phyloP scores from a whole-genome alignment of 129 eudicot species.

The Artemisia argyi region DNA sequence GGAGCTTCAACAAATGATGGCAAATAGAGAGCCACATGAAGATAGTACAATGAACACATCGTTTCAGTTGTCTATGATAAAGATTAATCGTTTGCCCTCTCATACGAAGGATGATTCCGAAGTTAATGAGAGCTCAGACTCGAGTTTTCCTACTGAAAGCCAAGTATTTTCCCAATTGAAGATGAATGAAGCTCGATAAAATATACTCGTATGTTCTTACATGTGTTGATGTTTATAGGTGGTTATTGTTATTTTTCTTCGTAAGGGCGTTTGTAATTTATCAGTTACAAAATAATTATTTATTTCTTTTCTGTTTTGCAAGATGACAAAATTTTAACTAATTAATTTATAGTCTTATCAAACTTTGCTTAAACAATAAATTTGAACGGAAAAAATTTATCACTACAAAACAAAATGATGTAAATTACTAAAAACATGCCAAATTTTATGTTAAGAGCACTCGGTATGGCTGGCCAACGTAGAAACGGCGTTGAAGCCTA shows the following conservation, averaged over 20 bases:
- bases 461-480: too few relatives aligned
- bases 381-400: too few relatives aligned
- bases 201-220: background rate
- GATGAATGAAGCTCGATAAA: constrained; percentile 49
- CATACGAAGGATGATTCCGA: constrained; percentile 29
- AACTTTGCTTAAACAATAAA: too few relatives aligned
- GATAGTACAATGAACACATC: constrained; percentile 52
- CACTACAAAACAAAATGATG: too few relatives aligned
- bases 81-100: constrained; percentile 40
- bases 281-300: too few relatives aligned
- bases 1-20: constrained; percentile 46
- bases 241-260: background rate
- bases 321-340: too few relatives aligned
- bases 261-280: background rate
- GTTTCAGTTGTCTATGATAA: constrained; percentile 32
- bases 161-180: constrained; percentile 54
- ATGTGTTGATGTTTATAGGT: background rate
- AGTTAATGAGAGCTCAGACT: constrained; percentile 9
- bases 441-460: too few relatives aligned
- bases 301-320: too few relatives aligned
- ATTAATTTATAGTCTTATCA: too few relatives aligned
- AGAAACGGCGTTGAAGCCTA: too few relatives aligned
- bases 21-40: constrained; percentile 30
- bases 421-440: too few relatives aligned
- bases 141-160: constrained; percentile 34